Evolutionary conservation across 2,329 filamentous ascomycete species (phyloP), one percentile per base, ranked within the genome.

Genomic region (Aspergillus calidoustus): DNA sequence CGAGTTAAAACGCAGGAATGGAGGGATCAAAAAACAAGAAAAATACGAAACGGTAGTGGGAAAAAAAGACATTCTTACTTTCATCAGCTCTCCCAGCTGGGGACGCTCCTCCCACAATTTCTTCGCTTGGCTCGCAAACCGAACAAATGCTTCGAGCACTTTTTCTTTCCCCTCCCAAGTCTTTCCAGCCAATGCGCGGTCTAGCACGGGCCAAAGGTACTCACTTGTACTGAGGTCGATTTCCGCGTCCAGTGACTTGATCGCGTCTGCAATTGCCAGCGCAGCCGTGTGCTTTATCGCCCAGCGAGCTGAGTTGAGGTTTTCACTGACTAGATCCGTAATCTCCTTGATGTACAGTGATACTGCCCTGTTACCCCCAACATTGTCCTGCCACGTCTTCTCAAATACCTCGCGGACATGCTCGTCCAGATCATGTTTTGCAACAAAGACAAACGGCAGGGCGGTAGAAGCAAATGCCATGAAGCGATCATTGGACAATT

Each of bases 121-220:
- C 66, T 83, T 84, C 0, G 86, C 86, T 64, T 88, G 87, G 69
- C 87, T 84, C 0, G 91, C 87, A 69, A 98, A 95, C 61, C 87
- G 85, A 4, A 92, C 89, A 75, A 95, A 92, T 6, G 91, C 89
- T 48, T 88, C 84, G 3, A 98, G 82, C 34, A 99, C 86, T 67
- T 87, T 88, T 77, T 97, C 93, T 74, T 99, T 99, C 23, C 92
- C 92, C 0, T 90, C 85, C 83, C 97, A 99, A 0, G 93, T 97
- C 82, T 97, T 98, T 13, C 96, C 87, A 2, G 87, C 86, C 46
- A 98, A 79, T 1, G 91, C 88, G 71, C 90, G 92, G 66, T 97
- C 92, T 52, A 97, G 83, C 1, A 89, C 86, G 0, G 91, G 91
- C 94, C 94, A 99, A 23, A 97, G 81, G 17, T 80, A 79, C 66